These are phyloP conservation scores for Amorphotheca resinae DNA, from an alignment of 495 filamentous ascomycete genomes.

Conservation along the genomic window DNA sequence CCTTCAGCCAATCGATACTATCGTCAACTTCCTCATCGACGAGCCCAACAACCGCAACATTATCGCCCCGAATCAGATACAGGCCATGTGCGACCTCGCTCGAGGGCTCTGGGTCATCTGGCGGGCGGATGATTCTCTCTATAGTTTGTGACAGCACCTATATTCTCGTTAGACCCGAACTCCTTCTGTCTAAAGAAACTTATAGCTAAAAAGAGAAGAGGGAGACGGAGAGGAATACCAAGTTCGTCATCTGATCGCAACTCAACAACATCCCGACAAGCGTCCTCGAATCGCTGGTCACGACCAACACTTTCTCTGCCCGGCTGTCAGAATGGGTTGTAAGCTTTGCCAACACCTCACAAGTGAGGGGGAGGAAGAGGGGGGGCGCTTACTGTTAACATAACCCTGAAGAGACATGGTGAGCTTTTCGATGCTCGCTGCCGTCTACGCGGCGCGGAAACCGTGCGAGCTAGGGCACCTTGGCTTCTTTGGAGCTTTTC, in stretches of 20 bases:
- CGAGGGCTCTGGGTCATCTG: slow-evolving; percentile 71
- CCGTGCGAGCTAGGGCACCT: neutral
- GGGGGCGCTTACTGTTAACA: slow-evolving; percentile 20
- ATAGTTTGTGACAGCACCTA: slow-evolving; percentile 66
- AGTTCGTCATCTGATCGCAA: slow-evolving; percentile 87
- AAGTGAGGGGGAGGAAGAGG: neutral
- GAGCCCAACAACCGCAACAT: slow-evolving; percentile 80
- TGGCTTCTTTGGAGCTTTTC: neutral
- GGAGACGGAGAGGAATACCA: slow-evolving; percentile 33
- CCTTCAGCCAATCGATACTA: slow-evolving; percentile 83
- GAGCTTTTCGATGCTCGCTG: slow-evolving; percentile 2
- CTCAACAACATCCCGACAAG: slow-evolving; percentile 71
- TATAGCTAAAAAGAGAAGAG: no score
- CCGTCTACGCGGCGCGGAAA: slow-evolving; percentile 12
- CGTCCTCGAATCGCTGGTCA: slow-evolving; percentile 87
- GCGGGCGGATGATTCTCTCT: slow-evolving; percentile 77
- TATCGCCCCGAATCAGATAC: slow-evolving; percentile 88
- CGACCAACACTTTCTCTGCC: slow-evolving; percentile 77
- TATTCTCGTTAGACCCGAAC: neutral
- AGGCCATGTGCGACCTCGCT: slow-evolving; percentile 73
- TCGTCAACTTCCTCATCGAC: slow-evolving; percentile 80
- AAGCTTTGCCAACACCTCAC: slow-evolving; percentile 16
- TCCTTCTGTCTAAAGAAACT: no score
- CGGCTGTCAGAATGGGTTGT: slow-evolving; percentile 24
- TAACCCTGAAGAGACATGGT: slow-evolving; percentile 20